Evolutionary conservation across 352 stramenopile genomes (phyloP).

Genomic region (Saprolegnia parasitica): DNA sequence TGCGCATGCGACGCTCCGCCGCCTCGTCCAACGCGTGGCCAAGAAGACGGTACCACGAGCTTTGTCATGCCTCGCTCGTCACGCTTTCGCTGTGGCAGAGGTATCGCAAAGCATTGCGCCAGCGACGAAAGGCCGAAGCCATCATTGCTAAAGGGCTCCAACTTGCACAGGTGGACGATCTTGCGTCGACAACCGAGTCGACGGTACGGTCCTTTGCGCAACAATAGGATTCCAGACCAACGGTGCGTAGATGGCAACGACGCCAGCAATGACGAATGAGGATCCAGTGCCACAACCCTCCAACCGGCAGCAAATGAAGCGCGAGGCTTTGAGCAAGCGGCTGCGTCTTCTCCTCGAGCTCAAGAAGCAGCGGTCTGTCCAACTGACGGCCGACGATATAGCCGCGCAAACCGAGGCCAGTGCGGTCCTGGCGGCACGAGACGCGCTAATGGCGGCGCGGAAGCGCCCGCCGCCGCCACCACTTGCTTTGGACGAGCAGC

Average conservation of each 20-base stretch:
- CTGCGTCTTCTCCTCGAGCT: constrained; percentile 2
- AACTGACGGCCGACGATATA: not conserved
- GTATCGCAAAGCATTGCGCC: not conserved
- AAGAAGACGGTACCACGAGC: constrained; percentile 3
- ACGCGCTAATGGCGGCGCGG: not conserved
- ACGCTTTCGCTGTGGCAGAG: not conserved
- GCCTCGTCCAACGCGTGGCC: constrained; percentile 2
- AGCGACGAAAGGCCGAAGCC: not conserved
- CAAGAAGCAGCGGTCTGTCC: not conserved
- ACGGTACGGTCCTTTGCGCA: not conserved
- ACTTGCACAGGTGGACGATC: not conserved
- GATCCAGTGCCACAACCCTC: not conserved
- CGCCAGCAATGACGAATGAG: not conserved
- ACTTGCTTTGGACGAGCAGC: constrained; percentile 7
- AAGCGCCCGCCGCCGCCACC: not conserved
- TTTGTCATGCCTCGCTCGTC: not conserved
- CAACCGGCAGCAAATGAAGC: not conserved
- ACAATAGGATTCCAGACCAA: not conserved
- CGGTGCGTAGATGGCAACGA: too few relatives aligned
- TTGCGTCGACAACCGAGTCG: not conserved
- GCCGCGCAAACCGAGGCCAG: not conserved
- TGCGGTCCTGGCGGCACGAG: not conserved
- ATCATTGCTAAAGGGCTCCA: not conserved
- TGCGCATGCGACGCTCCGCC: not conserved
- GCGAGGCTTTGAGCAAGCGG: not conserved